These are phyloP conservation scores for Ganoderma multipileum DNA, from an alignment of 1,284 basidiomycete species.

Conservation along the genomic window DNA sequence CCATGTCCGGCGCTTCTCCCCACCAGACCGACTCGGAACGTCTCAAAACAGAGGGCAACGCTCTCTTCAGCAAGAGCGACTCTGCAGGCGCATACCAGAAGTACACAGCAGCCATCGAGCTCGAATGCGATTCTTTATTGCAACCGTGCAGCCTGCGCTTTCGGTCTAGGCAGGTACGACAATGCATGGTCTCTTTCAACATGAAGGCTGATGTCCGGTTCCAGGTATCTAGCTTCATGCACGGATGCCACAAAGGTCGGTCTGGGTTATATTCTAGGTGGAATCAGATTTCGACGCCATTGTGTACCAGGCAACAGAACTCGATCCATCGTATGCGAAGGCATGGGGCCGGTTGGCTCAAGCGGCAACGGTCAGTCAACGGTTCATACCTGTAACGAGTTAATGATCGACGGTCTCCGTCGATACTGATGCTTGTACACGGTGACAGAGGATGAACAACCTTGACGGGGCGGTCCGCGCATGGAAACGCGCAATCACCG, in stretches of 20 bases:
- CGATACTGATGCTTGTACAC: not conserved
- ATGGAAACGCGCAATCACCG: conserved; percentile 36
- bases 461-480: conserved; percentile 24
- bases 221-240: conserved; percentile 27
- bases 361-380: conserved; percentile 6
- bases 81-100: conserved; percentile 42
- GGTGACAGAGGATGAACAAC: conserved; percentile 29
- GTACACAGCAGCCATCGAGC: conserved; percentile 43
- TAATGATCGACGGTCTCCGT: not conserved
- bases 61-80: conserved; percentile 41
- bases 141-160: conserved; percentile 46
- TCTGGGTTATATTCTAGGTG: not conserved
- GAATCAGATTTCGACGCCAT: not conserved
- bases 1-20: conserved; percentile 17
- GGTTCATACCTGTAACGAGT: not conserved
- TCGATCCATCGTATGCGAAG: conserved; percentile 42
- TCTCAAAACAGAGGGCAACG: conserved; percentile 47
- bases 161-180: conserved; percentile 31
- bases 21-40: conserved; percentile 10
- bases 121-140: conserved; percentile 45
- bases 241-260: conserved; percentile 25
- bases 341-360: conserved; percentile 6
- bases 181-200: too few species aligned
- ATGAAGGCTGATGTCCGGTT: not conserved
- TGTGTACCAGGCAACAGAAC: conserved; percentile 39